A percentile compares a stretch with the other conserved stretches of the same genome.
Conservation (phyloP, 176 grass and related monocot species). For the Alloteropsis semialata region DNA sequence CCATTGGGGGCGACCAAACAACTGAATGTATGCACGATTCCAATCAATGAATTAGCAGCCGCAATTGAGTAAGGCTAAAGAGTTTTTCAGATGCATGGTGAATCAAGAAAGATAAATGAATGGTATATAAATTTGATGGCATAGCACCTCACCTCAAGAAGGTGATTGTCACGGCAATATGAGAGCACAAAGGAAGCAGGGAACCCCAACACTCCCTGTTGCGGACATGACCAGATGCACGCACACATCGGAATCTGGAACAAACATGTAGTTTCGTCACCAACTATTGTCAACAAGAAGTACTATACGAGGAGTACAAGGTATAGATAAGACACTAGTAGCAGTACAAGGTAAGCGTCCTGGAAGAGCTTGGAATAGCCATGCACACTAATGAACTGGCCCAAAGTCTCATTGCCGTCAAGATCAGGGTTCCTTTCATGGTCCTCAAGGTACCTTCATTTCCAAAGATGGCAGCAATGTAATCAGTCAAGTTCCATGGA, state of each 20-base stretch:
- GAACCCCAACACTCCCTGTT: slow-evolving; percentile 57
- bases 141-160: slow-evolving; percentile 86
- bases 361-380: slow-evolving; percentile 75
- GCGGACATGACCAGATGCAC: slow-evolving; percentile 76
- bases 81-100: background rate
- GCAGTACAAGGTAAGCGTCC: slow-evolving; percentile 62
- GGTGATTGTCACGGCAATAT: slow-evolving; percentile 71
- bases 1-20: slow-evolving; percentile 73
- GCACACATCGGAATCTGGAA: slow-evolving; percentile 79
- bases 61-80: background rate
- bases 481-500: background rate
- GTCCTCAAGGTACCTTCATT: slow-evolving; percentile 58
- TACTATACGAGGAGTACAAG: too few species aligned
- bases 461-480: background rate
- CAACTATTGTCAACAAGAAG: too few species aligned
- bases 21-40: slow-evolving; percentile 17
- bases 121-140: background rate
- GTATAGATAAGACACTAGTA: background rate
- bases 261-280: background rate
- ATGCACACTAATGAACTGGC: slow-evolving; percentile 57
- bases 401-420: slow-evolving; percentile 61
- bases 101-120: background rate
- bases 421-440: slow-evolving; percentile 58
- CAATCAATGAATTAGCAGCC: background rate
- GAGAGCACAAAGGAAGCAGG: slow-evolving; percentile 76